Evolutionary conservation across 139 green algal genomes (phyloP).

Genomic region (Trebouxia sp.): DNA sequence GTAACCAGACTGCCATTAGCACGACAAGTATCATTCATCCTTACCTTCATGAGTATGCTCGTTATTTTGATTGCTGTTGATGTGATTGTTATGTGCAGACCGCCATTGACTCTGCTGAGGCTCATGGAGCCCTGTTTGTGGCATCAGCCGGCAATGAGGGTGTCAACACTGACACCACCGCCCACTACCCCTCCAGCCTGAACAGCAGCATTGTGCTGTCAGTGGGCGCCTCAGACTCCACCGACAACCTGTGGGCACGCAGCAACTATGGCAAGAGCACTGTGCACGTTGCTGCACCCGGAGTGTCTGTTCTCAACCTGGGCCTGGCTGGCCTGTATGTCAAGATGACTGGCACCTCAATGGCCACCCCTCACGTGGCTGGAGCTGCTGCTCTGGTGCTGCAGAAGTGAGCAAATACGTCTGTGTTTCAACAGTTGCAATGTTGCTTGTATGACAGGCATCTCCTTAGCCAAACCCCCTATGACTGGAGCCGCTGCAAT

Average conservation of each 20-base stretch:
- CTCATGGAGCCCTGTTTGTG: conserved; percentile 27
- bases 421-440: background rate
- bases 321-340: conserved; percentile 22
- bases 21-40: no score
- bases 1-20: no score
- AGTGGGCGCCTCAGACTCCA: conserved; percentile 25
- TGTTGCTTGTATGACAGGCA: background rate
- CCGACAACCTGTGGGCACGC: conserved; percentile 22
- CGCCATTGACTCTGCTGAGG: conserved; percentile 14
- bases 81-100: conserved; percentile 26
- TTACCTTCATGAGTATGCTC: no score
- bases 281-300: conserved; percentile 24
- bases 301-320: conserved; percentile 24
- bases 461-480: background rate
- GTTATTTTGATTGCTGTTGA: background rate
- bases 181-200: conserved; percentile 35
- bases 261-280: conserved; percentile 30
- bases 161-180: conserved; percentile 13
- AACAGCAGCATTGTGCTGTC: conserved; percentile 13
- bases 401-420: conserved; percentile 23
- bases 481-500: background rate
- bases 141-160: conserved; percentile 36
- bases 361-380: conserved; percentile 44
- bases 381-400: conserved; percentile 37
- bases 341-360: conserved; percentile 36